Conservation (phyloP, 2,329 filamentous ascomycete genomes). For the Zymoseptoria brevis region DNA sequence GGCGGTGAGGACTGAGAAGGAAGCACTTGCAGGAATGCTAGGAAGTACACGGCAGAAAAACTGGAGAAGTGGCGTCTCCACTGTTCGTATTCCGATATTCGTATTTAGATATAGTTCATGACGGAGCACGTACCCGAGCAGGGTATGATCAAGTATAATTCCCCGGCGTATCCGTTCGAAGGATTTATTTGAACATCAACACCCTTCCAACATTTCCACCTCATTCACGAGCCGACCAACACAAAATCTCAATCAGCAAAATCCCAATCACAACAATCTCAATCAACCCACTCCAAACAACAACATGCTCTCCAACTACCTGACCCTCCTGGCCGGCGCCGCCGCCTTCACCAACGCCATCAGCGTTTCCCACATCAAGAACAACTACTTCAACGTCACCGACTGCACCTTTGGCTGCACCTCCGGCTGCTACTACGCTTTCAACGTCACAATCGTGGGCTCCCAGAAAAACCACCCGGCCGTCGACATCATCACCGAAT, state of each 20-base stretch:
- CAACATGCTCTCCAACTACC: conserved; percentile 16
- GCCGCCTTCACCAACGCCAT: conserved; percentile 13
- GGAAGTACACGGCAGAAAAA: background rate
- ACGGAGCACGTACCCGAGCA: background rate
- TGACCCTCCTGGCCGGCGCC: conserved; percentile 15
- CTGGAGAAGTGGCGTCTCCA: background rate
- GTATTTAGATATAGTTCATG: background rate
- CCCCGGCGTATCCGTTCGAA: background rate
- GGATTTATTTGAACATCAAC: background rate
- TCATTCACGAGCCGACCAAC: background rate
- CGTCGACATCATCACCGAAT: conserved; percentile 11
- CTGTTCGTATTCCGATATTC: background rate
- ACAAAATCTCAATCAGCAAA: background rate
- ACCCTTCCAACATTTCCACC: background rate
- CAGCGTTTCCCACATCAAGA: background rate
- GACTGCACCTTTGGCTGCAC: conserved; percentile 24
- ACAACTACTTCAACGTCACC: conserved; percentile 14
- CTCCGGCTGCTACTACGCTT: conserved; percentile 16
- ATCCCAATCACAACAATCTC: background rate
- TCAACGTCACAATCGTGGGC: conserved; percentile 16
- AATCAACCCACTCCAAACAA: conserved; percentile 2
- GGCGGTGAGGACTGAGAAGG: background rate
- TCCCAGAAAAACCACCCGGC: conserved; percentile 11
- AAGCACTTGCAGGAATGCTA: background rate
- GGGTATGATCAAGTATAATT: background rate